Evolutionary conservation across 2,329 filamentous ascomycete species (phyloP), one percentile per base, ranked within the genome.

Genomic region (Pyrenophora teres): DNA sequence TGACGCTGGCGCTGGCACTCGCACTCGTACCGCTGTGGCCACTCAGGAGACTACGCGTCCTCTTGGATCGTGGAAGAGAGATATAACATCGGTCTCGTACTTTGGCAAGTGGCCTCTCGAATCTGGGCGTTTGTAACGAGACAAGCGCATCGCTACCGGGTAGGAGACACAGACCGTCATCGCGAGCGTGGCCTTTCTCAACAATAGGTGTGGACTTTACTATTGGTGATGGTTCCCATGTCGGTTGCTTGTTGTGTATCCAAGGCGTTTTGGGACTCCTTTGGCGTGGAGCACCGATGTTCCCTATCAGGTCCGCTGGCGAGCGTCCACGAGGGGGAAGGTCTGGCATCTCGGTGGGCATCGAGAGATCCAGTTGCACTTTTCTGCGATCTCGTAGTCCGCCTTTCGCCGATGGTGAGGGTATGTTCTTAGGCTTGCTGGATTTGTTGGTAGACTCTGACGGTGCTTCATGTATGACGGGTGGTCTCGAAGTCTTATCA

Each of bases 301-400:
- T 63, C 19, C 48, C 58, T n/a, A 59, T 13, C 1, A 57, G 32
- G 9, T 19, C 33, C 3, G 49, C 40, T n/a, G 57, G 59, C 16
- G 42, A 44, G 31, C 61, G 51, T 31, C 49, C 50, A 18, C 57
- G 64, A 40, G 61, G 36, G 33, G 66, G 66, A 8, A 69, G 40
- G 31, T 61, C 47, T 30, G 60, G 57, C 2, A 66, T 41, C 18
- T 55, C 46, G 1, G 50, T 41, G 13, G 68, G 68, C 32, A 72
- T 52, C 7, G 58, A 62, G 12, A 72, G 56, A 36, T 67, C 66
- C 27, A 72, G 52, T 6, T 62, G 60, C 13, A 70, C 44, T 15
- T 68, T 65, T 39, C 70, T 60, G 31, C 70, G 65, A 18, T 65
- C 64, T 49, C 66, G 64, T 10, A 71, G 46, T 12, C 59, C 58